A percentile compares a stretch with the other conserved stretches of the same genome.
Conservation (phyloP, 2,329 filamentous ascomycete species). For the Xylariaceae sp. region DNA sequence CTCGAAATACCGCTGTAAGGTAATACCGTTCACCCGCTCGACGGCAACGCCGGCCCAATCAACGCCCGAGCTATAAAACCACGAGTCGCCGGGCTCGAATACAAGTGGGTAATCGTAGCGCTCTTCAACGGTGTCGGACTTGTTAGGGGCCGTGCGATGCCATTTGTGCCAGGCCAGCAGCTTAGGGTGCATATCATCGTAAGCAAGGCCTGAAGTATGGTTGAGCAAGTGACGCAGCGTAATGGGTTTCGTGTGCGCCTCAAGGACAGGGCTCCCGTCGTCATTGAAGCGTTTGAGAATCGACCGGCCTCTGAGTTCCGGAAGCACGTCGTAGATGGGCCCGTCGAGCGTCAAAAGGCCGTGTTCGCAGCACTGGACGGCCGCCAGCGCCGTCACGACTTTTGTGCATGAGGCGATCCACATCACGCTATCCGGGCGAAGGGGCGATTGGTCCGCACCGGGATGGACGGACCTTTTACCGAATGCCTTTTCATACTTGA, state of each 20-base stretch:
- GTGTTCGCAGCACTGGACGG: slow-evolving; percentile 42
- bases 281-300: slow-evolving; percentile 17
- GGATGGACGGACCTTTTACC: slow-evolving; percentile 22
- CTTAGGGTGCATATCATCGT: slow-evolving; percentile 33
- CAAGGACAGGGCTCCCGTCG: slow-evolving; percentile 18
- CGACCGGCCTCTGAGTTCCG: slow-evolving; percentile 35
- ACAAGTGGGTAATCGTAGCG: slow-evolving; percentile 37
- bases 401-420: slow-evolving; percentile 31
- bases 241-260: slow-evolving; percentile 12
- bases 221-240: slow-evolving; percentile 20
- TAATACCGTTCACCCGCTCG: slow-evolving; percentile 18
- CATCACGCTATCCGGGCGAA: slow-evolving; percentile 26
- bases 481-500: slow-evolving; percentile 23
- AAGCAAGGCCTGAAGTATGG: slow-evolving; percentile 28
- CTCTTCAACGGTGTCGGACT: slow-evolving; percentile 23
- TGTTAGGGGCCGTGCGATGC: slow-evolving; percentile 29
- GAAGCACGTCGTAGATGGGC: slow-evolving; percentile 39
- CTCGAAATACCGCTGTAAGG: slow-evolving; percentile 20
- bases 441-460: slow-evolving; percentile 21
- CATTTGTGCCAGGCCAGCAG: slow-evolving; percentile 23
- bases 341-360: slow-evolving; percentile 40
- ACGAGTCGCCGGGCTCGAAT: slow-evolving; percentile 43
- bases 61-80: slow-evolving; percentile 40
- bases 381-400: slow-evolving; percentile 41
- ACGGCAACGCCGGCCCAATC: slow-evolving; percentile 39